Percentiles rank a stretch among this genome's conserved stretches.
Conservation (phyloP, 2,329 filamentous ascomycete genomes). For the Penicillium psychrosexuale region DNA sequence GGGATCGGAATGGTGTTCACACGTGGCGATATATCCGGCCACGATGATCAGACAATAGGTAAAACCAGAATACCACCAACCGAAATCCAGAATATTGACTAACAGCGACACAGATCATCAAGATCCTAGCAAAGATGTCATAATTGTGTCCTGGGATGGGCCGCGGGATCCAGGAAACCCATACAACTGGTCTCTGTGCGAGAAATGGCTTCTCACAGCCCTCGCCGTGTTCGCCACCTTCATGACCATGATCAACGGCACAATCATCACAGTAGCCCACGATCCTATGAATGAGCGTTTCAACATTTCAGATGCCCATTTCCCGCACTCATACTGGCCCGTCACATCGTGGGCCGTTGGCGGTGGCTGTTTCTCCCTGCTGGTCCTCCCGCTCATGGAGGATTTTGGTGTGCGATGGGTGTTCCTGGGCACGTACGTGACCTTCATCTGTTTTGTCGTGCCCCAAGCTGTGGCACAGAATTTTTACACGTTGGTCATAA, state of each 20-base stretch:
- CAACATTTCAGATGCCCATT: slow-evolving; percentile 27
- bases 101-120: slow-evolving; percentile 17
- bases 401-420: slow-evolving; percentile 43
- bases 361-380: slow-evolving; percentile 26
- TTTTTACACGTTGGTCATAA: slow-evolving; percentile 46
- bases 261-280: slow-evolving; percentile 40
- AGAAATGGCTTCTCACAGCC: slow-evolving; percentile 37
- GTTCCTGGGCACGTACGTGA: slow-evolving; percentile 38
- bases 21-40: slow-evolving; percentile 22
- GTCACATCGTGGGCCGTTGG: slow-evolving; percentile 34
- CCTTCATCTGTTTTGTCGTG: slow-evolving; percentile 44
- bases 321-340: slow-evolving; percentile 35
- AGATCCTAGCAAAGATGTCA: slow-evolving; percentile 13
- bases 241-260: slow-evolving; percentile 37
- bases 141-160: slow-evolving; percentile 30
- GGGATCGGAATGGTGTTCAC: slow-evolving; percentile 19
- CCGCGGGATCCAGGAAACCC: slow-evolving; percentile 36
- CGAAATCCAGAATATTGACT: slow-evolving; percentile 2
- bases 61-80: background rate
- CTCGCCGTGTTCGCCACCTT: slow-evolving; percentile 33
- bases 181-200: slow-evolving; percentile 36
- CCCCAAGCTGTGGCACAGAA: slow-evolving; percentile 45
- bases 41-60: slow-evolving; percentile 20
- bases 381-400: slow-evolving; percentile 37
- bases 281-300: slow-evolving; percentile 36